phyloP scores from a whole-genome alignment of 495 filamentous ascomycete species.

The Cercophora samala region DNA sequence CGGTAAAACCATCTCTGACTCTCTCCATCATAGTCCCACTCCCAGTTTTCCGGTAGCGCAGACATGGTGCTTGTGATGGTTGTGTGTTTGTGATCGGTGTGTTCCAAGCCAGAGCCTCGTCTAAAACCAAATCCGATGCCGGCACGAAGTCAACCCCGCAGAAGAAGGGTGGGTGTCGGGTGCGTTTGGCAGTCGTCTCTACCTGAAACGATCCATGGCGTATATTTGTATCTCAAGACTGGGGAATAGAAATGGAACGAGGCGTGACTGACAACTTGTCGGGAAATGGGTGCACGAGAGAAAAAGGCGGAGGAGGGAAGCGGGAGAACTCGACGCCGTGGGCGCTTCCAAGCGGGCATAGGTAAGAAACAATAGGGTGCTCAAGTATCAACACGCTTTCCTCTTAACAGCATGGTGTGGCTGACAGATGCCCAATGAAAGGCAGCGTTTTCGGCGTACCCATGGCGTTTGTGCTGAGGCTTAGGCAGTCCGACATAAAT shows the following conservation, averaged over 20 bases:
- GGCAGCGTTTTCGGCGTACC: background rate
- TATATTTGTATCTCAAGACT: background rate
- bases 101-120: background rate
- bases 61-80: constrained; percentile 28
- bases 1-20: constrained; percentile 44
- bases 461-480: background rate
- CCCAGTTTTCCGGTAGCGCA: constrained; percentile 45
- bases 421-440: constrained; percentile 4
- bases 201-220: background rate
- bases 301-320: background rate
- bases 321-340: constrained; percentile 3
- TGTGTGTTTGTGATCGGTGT: background rate
- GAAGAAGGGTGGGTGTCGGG: background rate
- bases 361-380: constrained; percentile 3
- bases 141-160: background rate
- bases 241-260: background rate
- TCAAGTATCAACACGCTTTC: constrained; percentile 4
- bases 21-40: constrained; percentile 47
- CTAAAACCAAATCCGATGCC: background rate
- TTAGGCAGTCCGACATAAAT: constrained; percentile 4
- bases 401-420: constrained; percentile 5
- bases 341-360: background rate
- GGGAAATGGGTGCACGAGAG: background rate
- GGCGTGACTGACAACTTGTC: background rate
- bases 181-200: background rate